Evolutionary conservation across 306 rosid genomes (phyloP), one percentile per base, ranked within the genome.

Genomic region (Oxytropis ochrocephala): DNA sequence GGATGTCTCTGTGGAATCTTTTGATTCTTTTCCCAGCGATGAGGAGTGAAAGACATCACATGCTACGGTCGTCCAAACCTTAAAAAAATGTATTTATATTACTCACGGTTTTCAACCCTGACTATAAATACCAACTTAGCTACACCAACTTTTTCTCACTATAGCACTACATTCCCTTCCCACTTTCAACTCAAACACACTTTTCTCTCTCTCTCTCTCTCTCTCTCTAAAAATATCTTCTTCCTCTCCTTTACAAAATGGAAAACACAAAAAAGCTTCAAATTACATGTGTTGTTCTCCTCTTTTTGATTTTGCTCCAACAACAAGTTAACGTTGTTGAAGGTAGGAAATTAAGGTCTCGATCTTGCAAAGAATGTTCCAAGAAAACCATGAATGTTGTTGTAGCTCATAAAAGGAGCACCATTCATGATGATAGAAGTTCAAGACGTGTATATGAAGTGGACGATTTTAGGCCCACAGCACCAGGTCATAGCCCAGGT

Each of bases 321-420:
- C 69, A 78, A 16, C 86, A 81, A 64, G 13, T 60, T 18, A 8
- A 54, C 8, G 14, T 53, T 53, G 84, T 81, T 5, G 77, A 85
- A 42, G 84, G 85, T 8, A 82, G 94, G 80, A 78, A 74, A 70
- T 70, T 83, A 65, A 84, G 57, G 61, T 54, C 67, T 61, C 16
- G 0, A 0, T 21, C 35, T 42, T 63, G 75, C 43, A 43, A 18
- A 67, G 46, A 44, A 24, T 58, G 67, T 55, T 43, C 36, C 0
- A 8, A 63, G 48, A 63, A 43, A 35, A 18, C 50, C 43, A 17
- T 18, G 59, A 42, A 36, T 16, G 50, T 66, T 1, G 42, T 53
- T 0, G 54, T 6, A 12, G 19, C 13, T 17, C 11, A 0, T 41
- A 11, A 46, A 19, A 57, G 13, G 16, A 42, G 53, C 29, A 12